Evolutionary conservation across 1,284 basidiomycete species (phyloP), one percentile per base, ranked within the genome.

Genomic region (Sporisorium exsertum): DNA sequence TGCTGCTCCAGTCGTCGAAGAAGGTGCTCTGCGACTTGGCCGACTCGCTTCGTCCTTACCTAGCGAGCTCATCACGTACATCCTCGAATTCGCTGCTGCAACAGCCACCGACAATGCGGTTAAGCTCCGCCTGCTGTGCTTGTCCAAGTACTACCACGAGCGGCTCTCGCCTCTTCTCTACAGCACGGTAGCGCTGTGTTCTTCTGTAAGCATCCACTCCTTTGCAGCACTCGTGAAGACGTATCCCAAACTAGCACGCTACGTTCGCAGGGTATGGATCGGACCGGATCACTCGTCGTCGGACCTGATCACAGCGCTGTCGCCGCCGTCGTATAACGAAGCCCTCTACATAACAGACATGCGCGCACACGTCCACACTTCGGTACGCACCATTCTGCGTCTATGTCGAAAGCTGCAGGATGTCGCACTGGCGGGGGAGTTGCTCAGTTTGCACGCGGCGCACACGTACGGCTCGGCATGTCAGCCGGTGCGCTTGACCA

Each of bases 401-500:
- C 59, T 77, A 12, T 85, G 82, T 53, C 68, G 83, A 3, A 74
- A 78, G 22, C 63, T 84, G 4, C 56, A 71, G 12, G 79, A 84
- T 33, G 75, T 85, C 0, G 82, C 83, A 7, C 69, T 85, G 4
- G 78, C 78, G 5, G 83, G 83, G 6, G 78, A 79, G 46, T 66
- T 85, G 33, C 53, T 83, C 9, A 74, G 75, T 7, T 32, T 68
- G n/a, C 72, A 81, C 15, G 66, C 78, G 3, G 81, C 82, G 0
- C 58, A 67, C 22, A 74, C 71, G 15, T 85, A 83, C 58, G 84
- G 84, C 18, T 80, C 82, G 12, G 79, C 80, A 4, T 85, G 81
- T 57, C 81, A 84, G 64, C 84, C 84, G 9, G 47, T 73, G 8
- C 51, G 68, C 15, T 43, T 85, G 32, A 78, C 79, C 16, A 79